Evolutionary conservation across 2,329 filamentous ascomycete genomes (phyloP), one percentile per base, ranked within the genome.

Genomic region (Clarireedia sp.): DNA sequence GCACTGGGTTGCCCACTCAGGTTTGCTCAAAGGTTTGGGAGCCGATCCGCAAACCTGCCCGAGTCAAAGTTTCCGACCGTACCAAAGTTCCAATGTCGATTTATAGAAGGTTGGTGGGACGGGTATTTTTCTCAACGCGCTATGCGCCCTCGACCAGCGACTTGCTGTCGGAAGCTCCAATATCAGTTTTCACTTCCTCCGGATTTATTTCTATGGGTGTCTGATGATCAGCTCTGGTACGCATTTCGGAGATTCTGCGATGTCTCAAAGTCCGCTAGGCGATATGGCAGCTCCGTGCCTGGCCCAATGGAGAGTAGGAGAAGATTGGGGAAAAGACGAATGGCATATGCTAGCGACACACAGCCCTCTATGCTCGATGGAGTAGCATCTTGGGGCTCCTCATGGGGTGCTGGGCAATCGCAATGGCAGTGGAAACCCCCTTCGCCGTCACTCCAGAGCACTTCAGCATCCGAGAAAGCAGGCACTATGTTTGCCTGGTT

Each of bases 181-280:
- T 70, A 70, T 60, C 71, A 72, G 40, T 37, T 74, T 43, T 60
- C 67, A 44, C 62, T 71, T 19, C 63, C 72, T 10, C 61, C 62
- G 56, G 76, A 79, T 51, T 70, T 73, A 44, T 65, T 3, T 33
- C 29, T 83, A 61, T 86, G 82, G 80, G 75, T 86, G 59, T 76
- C 78, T 29, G 83, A 87, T 62, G 73, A 79, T 46, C 62, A 78
- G 23, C 73, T 86, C 14, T 68, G 71, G 23, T 68, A 71, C 51
- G 75, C 77, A 2, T 79, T 82, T 61, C 72, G 75, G 47, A 71
- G 73, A 17, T 78, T 73, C 63, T 73, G 66, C 51, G 60, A 64
- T 40, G 57, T 66, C 1, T 71, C 69, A 19, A 63, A 59, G 40
- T 59, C 60, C n/a, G 49, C 56, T 12, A 63, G 63, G 50, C 67